Base-by-base conservation (phyloP, 139 green algal species). In the Auxenochlorella pyrenoidosa region DNA sequence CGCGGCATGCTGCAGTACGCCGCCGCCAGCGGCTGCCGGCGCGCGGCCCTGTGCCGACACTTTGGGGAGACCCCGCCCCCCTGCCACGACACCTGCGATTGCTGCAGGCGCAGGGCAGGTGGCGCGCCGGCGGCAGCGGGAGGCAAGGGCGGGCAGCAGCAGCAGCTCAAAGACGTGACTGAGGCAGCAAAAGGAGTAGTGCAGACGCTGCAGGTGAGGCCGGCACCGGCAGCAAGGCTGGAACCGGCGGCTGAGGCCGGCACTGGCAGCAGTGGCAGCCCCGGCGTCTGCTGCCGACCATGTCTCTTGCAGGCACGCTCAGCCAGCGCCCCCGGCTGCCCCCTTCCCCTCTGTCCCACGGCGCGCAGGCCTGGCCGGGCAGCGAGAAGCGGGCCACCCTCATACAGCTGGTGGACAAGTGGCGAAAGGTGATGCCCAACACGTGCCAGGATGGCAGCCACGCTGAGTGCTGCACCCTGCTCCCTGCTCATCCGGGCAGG, bases 361-460 rank as follows among this genome's bases (percentile, higher is more conserved):
- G 19, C 19, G 0, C 40, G 58, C 72, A 78, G 44, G 75, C 15
- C 0, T 75, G 79, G 77, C 76, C 85, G 4, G 79, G 81, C 34
- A 30, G 41, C 28, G 91, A 93, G 59, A 93, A 93, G 87, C 89
- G 92, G 12, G 87, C 89, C 40, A 96, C 94, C 19, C 86, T 96
- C 15, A 92, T 89, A 0, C 94, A 96, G 58, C 90, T 96, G 38
- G 38, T 95, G n/a, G 90, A 95, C 63, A 86, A 86, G 34, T 95
- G 91, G 92, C 88, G 91, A 85, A 94, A 95, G 93, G 88, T 81
- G 82, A 12, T 71, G 63, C 30, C 13, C 13, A 4, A 18, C 24
- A 63, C 10, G 13, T 68, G 59, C 16, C 59, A 30, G 24, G n/a
- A n/a, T n/a, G n/a, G n/a, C n/a, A n/a, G n/a, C n/a, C n/a, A n/a